Evolutionary conservation across 1,284 basidiomycete genomes (phyloP), one percentile per base, ranked within the genome.

Genomic region (Ustilago shanxiensis): DNA sequence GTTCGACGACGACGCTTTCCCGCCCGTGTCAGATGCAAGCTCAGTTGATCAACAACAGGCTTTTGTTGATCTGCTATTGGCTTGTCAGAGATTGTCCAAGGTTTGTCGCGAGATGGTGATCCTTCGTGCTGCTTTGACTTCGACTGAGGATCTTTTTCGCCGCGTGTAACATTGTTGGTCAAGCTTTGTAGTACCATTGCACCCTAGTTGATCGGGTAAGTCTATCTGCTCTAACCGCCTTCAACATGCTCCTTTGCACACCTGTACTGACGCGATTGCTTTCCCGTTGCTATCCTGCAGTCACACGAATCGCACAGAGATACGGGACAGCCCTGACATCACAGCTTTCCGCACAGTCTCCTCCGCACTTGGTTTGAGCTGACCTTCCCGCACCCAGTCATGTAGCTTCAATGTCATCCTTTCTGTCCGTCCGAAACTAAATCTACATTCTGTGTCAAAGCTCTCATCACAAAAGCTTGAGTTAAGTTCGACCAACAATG

Each of bases 41-140:
- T 49, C 47, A 3, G 7, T 26, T 24, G 47, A 49, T 26, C 47
- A 49, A 24, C 47, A 49, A 11, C 11, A 49, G 47, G 47, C 13
- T 24, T 49, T 49, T 18, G 47, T 49, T 7, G 24, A 49, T 7
- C 24, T 49, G 47, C 47, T 49, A 10, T 18, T 49, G 22, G 47
- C 47, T 14, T 24, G 22, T 26, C 47, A 49, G 47, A 49, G 47
- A 28, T 49, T 49, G 47, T 49, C 47, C 24, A 49, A 49, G 47
- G 47, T 49, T 26, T 49, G 47, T n/a, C 24, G 26, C 8, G 47
- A 49, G 47, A 49, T 24, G 47, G 47, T 49, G 47, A 28, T 49
- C 5, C 24, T 49, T 11, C 22, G 47, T 24, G 47, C 47, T 2
- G 47, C 47, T 49, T 13, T 49, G 22, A 49, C 47, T 49, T 24